Evolutionary conservation across 2,329 filamentous ascomycete species (phyloP), one percentile per base, ranked within the genome.

Genomic region (Elsinoe fawcettii): DNA sequence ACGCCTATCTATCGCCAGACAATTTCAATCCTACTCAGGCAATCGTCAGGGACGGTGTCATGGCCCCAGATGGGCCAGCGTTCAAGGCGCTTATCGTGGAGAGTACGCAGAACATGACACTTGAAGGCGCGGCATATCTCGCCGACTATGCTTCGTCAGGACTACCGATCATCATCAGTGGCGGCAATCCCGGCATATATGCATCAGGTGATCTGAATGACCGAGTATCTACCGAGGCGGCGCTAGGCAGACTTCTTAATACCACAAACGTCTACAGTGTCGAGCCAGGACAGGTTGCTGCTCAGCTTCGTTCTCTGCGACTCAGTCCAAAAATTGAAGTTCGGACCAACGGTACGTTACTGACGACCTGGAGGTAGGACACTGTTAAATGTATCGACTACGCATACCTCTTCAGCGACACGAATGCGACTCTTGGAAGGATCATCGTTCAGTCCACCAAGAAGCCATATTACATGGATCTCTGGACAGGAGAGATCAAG

Each of bases 1-100:
- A 76, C 59, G 70, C 73, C 11, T 79, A 78, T 58, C 64, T 79
- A 0, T 69, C 67, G 2, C 72, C 76, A 0, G 72, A 74, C 14
- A 78, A 77, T 55, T 71, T 80, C 25, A 65, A 56, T 1, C 69
- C 74, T 0, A 66, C 70, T 0, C 58, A 70, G 8, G 75, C 75
- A 0, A 58, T 61, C 2, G 74, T 78, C 0, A 32, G 57, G 2
- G 59, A 72, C 27, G 65, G 64, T 0, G 58, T 68, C 2, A 67
- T 80, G 2, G 75, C 71, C 0, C 71, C 74, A 0, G 59, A 69
- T 3, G 61, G 65, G 0, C 75, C 72, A 36, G 68, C 66, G 0
- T 79, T 71, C 66, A 73, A 74, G 53, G 75, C 75, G 0, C 56
- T 79, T 5, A 62, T 79, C 0, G 56, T 78, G 14, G 61, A 63